phyloP scores from a whole-genome alignment of 2,329 filamentous ascomycete genomes.

The Ophiostoma sp. region DNA sequence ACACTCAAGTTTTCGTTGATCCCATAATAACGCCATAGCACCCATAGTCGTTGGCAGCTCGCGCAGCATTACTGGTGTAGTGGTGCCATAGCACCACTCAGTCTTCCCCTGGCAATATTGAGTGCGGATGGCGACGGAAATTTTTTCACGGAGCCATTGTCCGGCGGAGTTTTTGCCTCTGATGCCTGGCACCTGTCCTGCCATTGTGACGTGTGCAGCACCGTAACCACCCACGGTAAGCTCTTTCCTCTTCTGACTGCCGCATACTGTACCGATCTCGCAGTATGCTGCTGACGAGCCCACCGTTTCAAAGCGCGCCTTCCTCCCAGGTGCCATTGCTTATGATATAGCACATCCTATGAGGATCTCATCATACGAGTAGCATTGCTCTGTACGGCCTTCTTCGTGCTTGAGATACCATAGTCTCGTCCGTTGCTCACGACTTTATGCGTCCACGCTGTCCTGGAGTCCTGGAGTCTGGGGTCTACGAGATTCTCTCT shows the following conservation, averaged over 20 bases:
- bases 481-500: no score
- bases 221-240: background rate
- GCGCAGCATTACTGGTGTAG: background rate
- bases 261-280: background rate
- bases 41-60: background rate
- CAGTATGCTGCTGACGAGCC: background rate
- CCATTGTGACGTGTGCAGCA: background rate
- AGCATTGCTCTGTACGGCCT: no score
- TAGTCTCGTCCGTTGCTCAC: no score
- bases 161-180: background rate
- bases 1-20: background rate
- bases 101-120: conserved; percentile 1
- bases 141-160: background rate
- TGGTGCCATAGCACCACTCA: background rate
- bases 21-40: background rate
- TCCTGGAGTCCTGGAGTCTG: no score
- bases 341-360: no score
- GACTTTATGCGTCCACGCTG: no score
- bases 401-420: no score
- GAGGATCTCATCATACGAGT: no score
- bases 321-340: no score
- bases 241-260: background rate
- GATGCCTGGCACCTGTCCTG: background rate
- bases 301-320: no score
- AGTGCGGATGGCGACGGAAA: conserved; percentile 10